Percentiles rank a stretch among this genome's conserved stretches.
phyloP scores from a whole-genome alignment of 371 early-diverging fungal genomes.

The Homolaphlyctis polyrhiza region DNA sequence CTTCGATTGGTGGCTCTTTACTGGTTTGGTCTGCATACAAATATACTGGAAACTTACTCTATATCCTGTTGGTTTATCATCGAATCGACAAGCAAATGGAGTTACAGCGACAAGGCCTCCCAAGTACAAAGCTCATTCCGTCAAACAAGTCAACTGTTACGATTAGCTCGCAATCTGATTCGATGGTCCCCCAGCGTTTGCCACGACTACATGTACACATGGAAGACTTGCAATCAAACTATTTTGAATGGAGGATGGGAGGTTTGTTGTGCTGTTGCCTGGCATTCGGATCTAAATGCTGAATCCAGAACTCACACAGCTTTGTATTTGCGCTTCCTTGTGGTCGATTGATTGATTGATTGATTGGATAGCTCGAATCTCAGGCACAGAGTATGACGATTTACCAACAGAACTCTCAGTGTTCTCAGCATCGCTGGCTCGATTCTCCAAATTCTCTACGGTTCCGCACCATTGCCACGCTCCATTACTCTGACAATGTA shows the following conservation, averaged over 20 bases:
- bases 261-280: constrained; percentile 9
- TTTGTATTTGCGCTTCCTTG: not conserved
- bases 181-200: not conserved
- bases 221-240: constrained; percentile 63
- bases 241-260: constrained; percentile 42
- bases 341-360: not conserved
- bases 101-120: not conserved
- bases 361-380: not conserved
- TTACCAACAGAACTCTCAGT: not conserved
- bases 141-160: not conserved
- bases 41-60: not conserved
- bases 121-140: not conserved
- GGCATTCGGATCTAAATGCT: not conserved
- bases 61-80: not conserved
- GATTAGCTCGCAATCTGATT: not conserved
- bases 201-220: constrained; percentile 27
- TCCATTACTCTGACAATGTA: constrained; percentile 70
- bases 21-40: not conserved
- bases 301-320: not conserved
- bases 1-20: not conserved
- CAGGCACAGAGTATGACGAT: not conserved
- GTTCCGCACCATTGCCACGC: constrained; percentile 64
- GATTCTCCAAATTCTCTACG: constrained; percentile 53
- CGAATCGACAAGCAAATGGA: not conserved
- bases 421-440: constrained; percentile 31